phyloP scores from a whole-genome alignment of 2,329 filamentous ascomycete species.

The Hymenoscyphus fraxineus region DNA sequence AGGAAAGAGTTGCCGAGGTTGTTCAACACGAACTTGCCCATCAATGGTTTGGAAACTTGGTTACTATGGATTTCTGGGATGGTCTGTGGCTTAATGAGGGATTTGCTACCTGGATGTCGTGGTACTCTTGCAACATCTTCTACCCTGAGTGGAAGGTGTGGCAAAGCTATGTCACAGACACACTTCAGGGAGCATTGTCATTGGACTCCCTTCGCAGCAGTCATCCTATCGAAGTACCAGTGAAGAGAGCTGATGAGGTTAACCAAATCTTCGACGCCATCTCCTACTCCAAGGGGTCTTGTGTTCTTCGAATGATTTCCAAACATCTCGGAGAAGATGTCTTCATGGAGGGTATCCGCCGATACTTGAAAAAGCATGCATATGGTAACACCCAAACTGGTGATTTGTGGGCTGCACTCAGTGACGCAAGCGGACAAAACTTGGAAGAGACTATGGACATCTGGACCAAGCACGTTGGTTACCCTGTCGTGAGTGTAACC shows the following conservation, averaged over 20 bases:
- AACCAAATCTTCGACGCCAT: slow-evolving; percentile 99
- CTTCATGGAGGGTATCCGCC: slow-evolving; percentile 87
- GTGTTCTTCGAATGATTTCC: slow-evolving; percentile 94
- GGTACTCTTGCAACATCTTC: slow-evolving; percentile 92
- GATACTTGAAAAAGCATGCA: slow-evolving; percentile 93
- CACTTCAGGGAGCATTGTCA: slow-evolving; percentile 79
- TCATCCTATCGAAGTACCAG: slow-evolving; percentile 93
- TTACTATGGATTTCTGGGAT: slow-evolving; percentile 99
- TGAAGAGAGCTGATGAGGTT: slow-evolving; percentile 92
- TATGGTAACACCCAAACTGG: slow-evolving; percentile 91
- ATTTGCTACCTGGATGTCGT: slow-evolving; percentile 88
- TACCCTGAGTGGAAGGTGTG: slow-evolving; percentile 99
- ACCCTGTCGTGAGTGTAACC: slow-evolving; percentile 83
- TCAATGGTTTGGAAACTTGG: slow-evolving; percentile 97
- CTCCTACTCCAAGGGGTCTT: slow-evolving; percentile 95
- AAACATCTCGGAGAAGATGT: slow-evolving; percentile 89
- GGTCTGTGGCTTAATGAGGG: slow-evolving; percentile 95
- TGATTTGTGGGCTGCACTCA: slow-evolving; percentile 85
- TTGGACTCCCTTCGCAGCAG: slow-evolving; percentile 91
- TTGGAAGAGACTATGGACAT: slow-evolving; percentile 88
- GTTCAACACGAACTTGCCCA: slow-evolving; percentile 96
- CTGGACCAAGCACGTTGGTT: slow-evolving; percentile 96
- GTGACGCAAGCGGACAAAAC: slow-evolving; percentile 85
- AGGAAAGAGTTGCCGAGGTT: slow-evolving; percentile 90
- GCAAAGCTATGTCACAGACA: slow-evolving; percentile 92